Percentiles rank a stretch among this genome's conserved stretches.
Conservation (phyloP, 305 asterid species). For the Stenogyne calaminthoides region DNA sequence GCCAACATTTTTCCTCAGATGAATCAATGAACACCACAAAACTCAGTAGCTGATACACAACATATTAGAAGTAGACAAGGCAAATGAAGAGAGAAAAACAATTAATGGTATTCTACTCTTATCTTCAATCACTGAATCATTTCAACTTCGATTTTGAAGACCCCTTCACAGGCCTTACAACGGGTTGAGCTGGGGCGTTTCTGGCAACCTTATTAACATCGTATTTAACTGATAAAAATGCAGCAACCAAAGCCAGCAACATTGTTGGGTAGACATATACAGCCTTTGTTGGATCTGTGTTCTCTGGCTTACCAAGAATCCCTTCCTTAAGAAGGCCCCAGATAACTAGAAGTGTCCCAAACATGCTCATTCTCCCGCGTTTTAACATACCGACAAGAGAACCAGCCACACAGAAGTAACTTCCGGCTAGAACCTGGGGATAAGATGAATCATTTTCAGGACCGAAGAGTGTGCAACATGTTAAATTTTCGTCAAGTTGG, state of each 20-base stretch:
- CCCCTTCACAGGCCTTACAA: constrained; percentile 73
- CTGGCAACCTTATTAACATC: constrained; percentile 57
- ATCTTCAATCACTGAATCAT: constrained; percentile 33
- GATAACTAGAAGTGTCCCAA: constrained; percentile 76
- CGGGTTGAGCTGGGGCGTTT: constrained; percentile 51
- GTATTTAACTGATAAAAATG: constrained; percentile 81
- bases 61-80: neutral
- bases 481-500: neutral
- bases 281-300: constrained; percentile 58
- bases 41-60: constrained; percentile 21
- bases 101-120: neutral
- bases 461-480: neutral
- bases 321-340: constrained; percentile 99
- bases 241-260: constrained; percentile 73
- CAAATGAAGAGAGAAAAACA: neutral
- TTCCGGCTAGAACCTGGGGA: constrained; percentile 94
- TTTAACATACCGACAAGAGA: constrained; percentile 71
- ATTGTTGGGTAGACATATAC: constrained; percentile 92
- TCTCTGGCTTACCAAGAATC: constrained; percentile 70
- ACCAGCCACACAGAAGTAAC: constrained; percentile 97
- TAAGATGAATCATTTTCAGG: neutral
- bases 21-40: neutral
- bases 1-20: neutral
- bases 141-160: constrained; percentile 76
- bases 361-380: constrained; percentile 98